Percentiles rank a stretch among this genome's conserved stretches.
Evolutionary conservation across 306 rosid genomes (phyloP).

Genomic region (Albizia julibrissin): DNA sequence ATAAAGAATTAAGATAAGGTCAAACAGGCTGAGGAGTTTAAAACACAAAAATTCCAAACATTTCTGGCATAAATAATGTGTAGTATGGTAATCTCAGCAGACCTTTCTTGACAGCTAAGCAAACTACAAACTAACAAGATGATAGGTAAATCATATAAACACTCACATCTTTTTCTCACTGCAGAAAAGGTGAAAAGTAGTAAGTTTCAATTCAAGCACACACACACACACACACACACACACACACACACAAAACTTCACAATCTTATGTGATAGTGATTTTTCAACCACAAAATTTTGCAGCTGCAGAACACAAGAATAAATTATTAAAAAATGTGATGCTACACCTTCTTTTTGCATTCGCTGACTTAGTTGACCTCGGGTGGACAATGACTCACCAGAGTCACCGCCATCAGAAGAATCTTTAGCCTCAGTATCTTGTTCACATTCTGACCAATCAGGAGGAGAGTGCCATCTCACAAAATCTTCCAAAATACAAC

Average conservation of each 20-base stretch:
- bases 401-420: conserved; percentile 50
- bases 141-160: neutral
- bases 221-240: no score
- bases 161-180: neutral
- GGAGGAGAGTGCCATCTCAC: conserved; percentile 99
- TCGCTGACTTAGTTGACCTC: conserved; percentile 87
- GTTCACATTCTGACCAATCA: conserved; percentile 86
- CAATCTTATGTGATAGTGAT: neutral
- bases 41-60: neutral
- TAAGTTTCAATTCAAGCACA: neutral
- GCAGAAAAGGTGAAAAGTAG: neutral
- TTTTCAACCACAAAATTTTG: neutral
- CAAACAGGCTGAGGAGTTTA: conserved; percentile 7
- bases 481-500: conserved; percentile 98
- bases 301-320: conserved; percentile 34
- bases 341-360: conserved; percentile 93
- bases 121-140: neutral
- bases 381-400: conserved; percentile 48
- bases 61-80: neutral
- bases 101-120: neutral
- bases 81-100: neutral
- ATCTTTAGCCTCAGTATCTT: conserved; percentile 50
- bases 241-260: no score
- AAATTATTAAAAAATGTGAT: conserved; percentile 21
- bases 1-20: neutral